phyloP scores from a whole-genome alignment of 345 rosid genomes.

The Ceriops zippeliana region DNA sequence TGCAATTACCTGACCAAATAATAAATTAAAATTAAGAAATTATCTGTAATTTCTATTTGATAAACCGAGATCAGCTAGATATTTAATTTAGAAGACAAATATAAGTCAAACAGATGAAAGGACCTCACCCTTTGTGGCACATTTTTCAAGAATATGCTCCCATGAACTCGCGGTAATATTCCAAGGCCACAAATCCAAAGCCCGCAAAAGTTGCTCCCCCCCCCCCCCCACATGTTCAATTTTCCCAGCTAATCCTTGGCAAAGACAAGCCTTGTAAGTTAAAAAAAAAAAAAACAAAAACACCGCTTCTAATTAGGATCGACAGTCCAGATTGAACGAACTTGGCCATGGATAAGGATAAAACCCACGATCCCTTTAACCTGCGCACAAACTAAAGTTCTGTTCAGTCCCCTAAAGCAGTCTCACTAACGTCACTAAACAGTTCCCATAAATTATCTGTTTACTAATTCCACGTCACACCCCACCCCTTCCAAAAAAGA shows the following conservation, averaged over 20 bases:
- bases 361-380: conserved; percentile 15
- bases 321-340: conserved; percentile 16
- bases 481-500: not conserved
- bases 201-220: conserved; percentile 10
- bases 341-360: conserved; percentile 31
- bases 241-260: conserved; percentile 3
- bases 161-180: not conserved
- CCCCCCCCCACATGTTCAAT: conserved; percentile 26
- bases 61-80: too few species aligned
- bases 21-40: too few species aligned
- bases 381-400: conserved; percentile 8
- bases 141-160: not conserved
- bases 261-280: conserved; percentile 23
- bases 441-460: conserved; percentile 22
- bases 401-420: not conserved
- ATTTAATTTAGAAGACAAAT: too few species aligned
- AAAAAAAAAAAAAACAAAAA: not conserved
- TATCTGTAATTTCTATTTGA: too few species aligned
- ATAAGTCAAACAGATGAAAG: not conserved
- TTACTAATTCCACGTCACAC: conserved; percentile 16
- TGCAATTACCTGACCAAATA: too few species aligned
- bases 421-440: conserved; percentile 22
- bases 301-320: not conserved
- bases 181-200: not conserved
- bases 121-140: not conserved